These are phyloP conservation scores for Cyberlindnera mycetangii DNA, from an alignment of 805 yeast genomes.

Conservation along the genomic window DNA sequence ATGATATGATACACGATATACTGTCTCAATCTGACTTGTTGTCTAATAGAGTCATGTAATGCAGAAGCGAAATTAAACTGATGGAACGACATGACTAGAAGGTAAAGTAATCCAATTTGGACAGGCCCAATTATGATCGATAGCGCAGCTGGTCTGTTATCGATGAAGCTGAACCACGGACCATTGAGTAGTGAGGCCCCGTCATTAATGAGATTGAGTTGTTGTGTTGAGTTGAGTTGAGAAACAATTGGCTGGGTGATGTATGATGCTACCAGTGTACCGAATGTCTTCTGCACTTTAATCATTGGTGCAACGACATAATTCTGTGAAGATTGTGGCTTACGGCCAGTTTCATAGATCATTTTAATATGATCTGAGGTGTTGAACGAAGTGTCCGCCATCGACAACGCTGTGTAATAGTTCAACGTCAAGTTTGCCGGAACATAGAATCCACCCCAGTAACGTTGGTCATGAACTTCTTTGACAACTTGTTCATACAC, in stretches of 20 bases:
- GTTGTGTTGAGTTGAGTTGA: slow-evolving; percentile 14
- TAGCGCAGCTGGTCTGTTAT: slow-evolving; percentile 41
- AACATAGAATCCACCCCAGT: slow-evolving; percentile 59
- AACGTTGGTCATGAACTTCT: slow-evolving; percentile 48
- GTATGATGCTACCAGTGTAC: slow-evolving; percentile 21
- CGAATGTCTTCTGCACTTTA: slow-evolving; percentile 13
- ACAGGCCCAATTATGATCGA: slow-evolving; percentile 54
- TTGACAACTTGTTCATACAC: slow-evolving; percentile 35
- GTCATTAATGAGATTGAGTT: slow-evolving; percentile 21
- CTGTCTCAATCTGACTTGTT: slow-evolving; percentile 26
- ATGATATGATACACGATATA: slow-evolving; percentile 46
- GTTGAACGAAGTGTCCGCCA: slow-evolving; percentile 12
- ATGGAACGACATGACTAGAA: slow-evolving; percentile 66
- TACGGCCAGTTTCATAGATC: slow-evolving; percentile 60
- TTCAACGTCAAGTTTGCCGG: slow-evolving; percentile 40
- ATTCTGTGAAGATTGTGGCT: slow-evolving; percentile 40
- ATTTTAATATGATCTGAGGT: slow-evolving; percentile 29
- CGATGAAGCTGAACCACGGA: slow-evolving; percentile 28
- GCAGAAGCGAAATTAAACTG: slow-evolving; percentile 56
- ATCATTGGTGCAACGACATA: slow-evolving; percentile 41
- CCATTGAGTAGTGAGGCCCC: slow-evolving; percentile 24
- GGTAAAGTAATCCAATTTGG: slow-evolving; percentile 65
- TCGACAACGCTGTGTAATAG: slow-evolving; percentile 20
- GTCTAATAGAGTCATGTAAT: slow-evolving; percentile 35
- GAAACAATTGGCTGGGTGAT: slow-evolving; percentile 10